Evolutionary conservation across 139 green algal species (phyloP).

Genomic region (Chlamydomonas urium): DNA sequence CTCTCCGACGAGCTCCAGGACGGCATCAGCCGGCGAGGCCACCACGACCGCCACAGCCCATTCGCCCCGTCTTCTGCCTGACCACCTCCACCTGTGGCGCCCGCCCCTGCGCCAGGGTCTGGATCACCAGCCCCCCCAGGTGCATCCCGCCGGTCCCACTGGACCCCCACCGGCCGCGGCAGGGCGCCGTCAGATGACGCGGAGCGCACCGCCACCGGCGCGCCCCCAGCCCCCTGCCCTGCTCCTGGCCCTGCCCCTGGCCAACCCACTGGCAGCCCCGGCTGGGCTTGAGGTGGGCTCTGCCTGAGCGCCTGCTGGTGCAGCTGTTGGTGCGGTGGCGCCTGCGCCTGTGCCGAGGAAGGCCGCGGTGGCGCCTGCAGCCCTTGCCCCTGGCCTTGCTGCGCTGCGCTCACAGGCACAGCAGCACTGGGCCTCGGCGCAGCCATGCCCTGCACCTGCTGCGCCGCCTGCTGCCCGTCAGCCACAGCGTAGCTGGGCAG

Average conservation of each 20-base stretch:
- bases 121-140: too few species aligned
- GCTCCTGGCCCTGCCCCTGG: neutral
- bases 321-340: neutral
- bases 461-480: neutral
- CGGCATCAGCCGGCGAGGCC: constrained; percentile 24
- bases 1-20: constrained; percentile 15
- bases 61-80: neutral
- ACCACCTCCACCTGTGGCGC: neutral
- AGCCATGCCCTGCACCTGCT: neutral
- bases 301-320: neutral
- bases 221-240: neutral
- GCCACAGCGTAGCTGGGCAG: too few species aligned
- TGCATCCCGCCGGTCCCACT: too few species aligned
- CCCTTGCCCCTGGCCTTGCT: neutral
- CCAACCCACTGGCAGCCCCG: neutral
- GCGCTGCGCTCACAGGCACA: neutral
- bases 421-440: neutral
- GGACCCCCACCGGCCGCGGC: neutral
- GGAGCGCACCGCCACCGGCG: neutral
- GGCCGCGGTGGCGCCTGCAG: neutral
- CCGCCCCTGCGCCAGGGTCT: too few species aligned
- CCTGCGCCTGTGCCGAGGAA: neutral
- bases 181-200: too few species aligned
- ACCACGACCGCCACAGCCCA: constrained; percentile 23
- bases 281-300: neutral